phyloP scores from a whole-genome alignment of 202 grass and related monocot genomes.

The Bolboschoenoplectus hybrid region DNA sequence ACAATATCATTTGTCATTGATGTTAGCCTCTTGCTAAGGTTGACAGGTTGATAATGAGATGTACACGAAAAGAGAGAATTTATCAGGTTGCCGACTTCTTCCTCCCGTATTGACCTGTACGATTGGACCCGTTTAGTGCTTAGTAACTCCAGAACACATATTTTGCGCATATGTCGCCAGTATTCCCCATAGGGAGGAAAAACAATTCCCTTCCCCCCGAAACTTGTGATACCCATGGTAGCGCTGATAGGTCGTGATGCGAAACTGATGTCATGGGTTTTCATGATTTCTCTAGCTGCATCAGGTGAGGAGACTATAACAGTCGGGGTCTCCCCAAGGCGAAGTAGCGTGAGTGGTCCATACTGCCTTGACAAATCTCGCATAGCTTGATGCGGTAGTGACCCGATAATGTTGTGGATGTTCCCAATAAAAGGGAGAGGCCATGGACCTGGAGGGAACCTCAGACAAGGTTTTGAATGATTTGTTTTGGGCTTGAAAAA shows the following conservation, averaged over 20 bases:
- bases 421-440: slow-evolving; percentile 52
- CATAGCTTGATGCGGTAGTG: slow-evolving; percentile 50
- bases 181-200: slow-evolving; percentile 42
- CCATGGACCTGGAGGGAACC: slow-evolving; percentile 52
- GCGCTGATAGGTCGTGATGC: slow-evolving; percentile 43
- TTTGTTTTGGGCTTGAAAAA: not conserved
- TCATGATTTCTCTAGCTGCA: slow-evolving; percentile 48
- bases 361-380: slow-evolving; percentile 36
- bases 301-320: slow-evolving; percentile 40
- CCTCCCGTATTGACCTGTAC: slow-evolving; percentile 45
- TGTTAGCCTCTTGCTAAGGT: slow-evolving; percentile 37
- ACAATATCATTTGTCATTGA: too few species aligned
- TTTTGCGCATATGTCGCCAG: slow-evolving; percentile 51
- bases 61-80: not conserved
- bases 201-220: slow-evolving; percentile 34
- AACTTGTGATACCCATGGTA: slow-evolving; percentile 14
- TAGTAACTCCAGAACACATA: slow-evolving; percentile 51
- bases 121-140: slow-evolving; percentile 51
- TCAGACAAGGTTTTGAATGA: not conserved
- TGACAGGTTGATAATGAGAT: not conserved
- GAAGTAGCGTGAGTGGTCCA: slow-evolving; percentile 53
- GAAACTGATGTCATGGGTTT: slow-evolving; percentile 41
- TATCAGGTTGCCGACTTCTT: slow-evolving; percentile 44
- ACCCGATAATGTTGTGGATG: slow-evolving; percentile 51
- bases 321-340: slow-evolving; percentile 48